Evolutionary conservation across 805 yeast species (phyloP).

Genomic region (Naumovozyma baii): DNA sequence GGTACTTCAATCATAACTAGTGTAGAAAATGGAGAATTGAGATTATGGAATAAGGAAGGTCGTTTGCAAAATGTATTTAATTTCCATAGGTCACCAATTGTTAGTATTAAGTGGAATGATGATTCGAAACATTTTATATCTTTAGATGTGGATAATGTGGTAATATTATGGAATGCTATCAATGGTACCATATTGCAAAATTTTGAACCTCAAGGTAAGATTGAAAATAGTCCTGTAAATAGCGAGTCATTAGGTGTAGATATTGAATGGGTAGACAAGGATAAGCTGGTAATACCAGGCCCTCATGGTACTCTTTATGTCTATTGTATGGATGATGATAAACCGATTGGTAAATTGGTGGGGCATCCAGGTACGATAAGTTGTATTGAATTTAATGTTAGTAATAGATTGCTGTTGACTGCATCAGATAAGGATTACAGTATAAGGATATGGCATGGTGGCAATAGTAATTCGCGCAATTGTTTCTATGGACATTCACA

Average conservation of each 20-base stretch:
- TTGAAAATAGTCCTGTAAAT: neutral
- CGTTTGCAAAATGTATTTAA: conserved; percentile 46
- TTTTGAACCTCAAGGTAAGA: conserved; percentile 28
- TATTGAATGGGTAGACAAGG: conserved; percentile 64
- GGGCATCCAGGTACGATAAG: conserved; percentile 64
- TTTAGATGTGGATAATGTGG: conserved; percentile 45
- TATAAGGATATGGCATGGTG: conserved; percentile 68
- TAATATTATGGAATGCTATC: conserved; percentile 57
- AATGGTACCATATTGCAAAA: conserved; percentile 42
- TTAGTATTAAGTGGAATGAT: conserved; percentile 51
- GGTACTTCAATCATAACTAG: conserved; percentile 59
- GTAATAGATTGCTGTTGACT: conserved; percentile 50
- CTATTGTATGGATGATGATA: conserved; percentile 39
- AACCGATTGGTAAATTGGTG: conserved; percentile 41
- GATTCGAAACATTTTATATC: conserved; percentile 47
- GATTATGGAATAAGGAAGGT: conserved; percentile 74
- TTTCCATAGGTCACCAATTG: conserved; percentile 45
- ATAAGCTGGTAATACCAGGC: conserved; percentile 65
- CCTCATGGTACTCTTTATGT: conserved; percentile 44
- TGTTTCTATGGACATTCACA: conserved; percentile 46
- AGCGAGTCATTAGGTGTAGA: conserved; percentile 38
- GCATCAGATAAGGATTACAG: conserved; percentile 63
- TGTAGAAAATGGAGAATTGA: conserved; percentile 58
- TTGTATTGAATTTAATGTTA: conserved; percentile 42
- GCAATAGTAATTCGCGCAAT: conserved; percentile 42